Percentiles rank a stretch among this genome's conserved stretches.
These are phyloP conservation scores for Berberis thunbergii DNA, from an alignment of 164 flowering plant species.

Conservation along the genomic window DNA sequence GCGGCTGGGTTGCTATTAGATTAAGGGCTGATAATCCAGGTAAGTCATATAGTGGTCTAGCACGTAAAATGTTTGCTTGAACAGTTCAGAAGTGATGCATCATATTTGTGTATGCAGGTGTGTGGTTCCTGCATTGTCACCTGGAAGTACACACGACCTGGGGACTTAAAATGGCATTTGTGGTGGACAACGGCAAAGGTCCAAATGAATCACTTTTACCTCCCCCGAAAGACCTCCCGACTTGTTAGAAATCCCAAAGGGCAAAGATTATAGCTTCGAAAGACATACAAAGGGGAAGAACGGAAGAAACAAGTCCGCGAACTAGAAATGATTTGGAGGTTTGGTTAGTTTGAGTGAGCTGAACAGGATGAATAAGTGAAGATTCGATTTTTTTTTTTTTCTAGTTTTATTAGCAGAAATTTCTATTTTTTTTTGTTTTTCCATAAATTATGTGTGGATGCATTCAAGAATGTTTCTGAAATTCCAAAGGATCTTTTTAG, in stretches of 20 bases:
- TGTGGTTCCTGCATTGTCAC: constrained; percentile 81
- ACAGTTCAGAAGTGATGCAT: not conserved
- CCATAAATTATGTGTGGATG: not conserved
- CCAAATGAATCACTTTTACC: constrained; percentile 55
- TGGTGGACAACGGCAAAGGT: constrained; percentile 65
- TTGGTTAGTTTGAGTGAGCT: too few relatives aligned
- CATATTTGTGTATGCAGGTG: constrained; percentile 27
- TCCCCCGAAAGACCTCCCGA: constrained; percentile 65
- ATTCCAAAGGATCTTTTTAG: constrained; percentile 6
- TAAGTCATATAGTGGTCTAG: constrained; percentile 8
- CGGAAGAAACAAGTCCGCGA: not conserved
- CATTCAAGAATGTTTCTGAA: not conserved
- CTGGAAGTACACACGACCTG: constrained; percentile 69
- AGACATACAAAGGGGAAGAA: not conserved
- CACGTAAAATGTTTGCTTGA: not conserved
- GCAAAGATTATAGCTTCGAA: not conserved
- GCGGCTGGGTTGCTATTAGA: constrained; percentile 77
- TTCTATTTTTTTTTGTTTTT: too few relatives aligned
- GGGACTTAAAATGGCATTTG: constrained; percentile 72
- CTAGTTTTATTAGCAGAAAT: not conserved
- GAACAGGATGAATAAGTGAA: too few relatives aligned
- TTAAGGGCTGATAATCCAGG: constrained; percentile 82
- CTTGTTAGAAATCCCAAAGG: constrained; percentile 25
- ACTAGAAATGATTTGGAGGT: too few relatives aligned
- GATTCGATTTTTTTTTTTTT: not conserved